Evolutionary conservation across 345 rosid genomes (phyloP), one percentile per base, ranked within the genome.

Genomic region (Lumnitzera racemosa): DNA sequence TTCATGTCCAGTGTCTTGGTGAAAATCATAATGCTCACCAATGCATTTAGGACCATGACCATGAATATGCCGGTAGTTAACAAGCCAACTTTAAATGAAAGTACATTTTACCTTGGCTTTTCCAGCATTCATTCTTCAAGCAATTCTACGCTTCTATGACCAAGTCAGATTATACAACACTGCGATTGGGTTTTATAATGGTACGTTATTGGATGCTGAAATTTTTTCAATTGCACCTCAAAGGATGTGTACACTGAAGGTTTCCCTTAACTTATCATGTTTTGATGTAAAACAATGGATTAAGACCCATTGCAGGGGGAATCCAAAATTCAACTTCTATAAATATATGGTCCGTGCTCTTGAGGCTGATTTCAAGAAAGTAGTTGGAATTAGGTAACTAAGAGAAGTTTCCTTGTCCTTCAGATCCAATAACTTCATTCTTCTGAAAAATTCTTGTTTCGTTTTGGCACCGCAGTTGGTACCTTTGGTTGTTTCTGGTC

Each of bases 341-440:
- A 74, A 71, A 65, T 95, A 90, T 73, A 72, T 95, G 85, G 72
- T 82, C 58, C 96, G 97, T 46, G 89, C 90, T 24, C 85, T 95
- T 11, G 96, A 95, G 71, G 95, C 87, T 0, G 99, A 95, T 83
- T 95, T 95, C 59, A 90, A 86, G 79, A 82, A 70, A 80, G 97
- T 95, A 36, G 91, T 95, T 4, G 99, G 99, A 53, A 86, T 90
- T 70, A 88, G 97, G 99, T 83, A 49, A 59, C 46, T 24, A 10
- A n/a, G 25, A 24, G 15, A n/a, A 15, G 10, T 15, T 15, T 15
- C 5, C 0, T 24, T 3, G 41, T 4, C 12, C 9, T 58, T 15
- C 29, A 15, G 15, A 36, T 36, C 43, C 11, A 9, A 36, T 36
- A 36, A 4, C 7, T 36, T 36, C 10, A 36, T 1, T 7, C 43